These are phyloP conservation scores for Fagopyrum tataricum DNA, from an alignment of 148 eudicot genomes.

Conservation along the genomic window DNA sequence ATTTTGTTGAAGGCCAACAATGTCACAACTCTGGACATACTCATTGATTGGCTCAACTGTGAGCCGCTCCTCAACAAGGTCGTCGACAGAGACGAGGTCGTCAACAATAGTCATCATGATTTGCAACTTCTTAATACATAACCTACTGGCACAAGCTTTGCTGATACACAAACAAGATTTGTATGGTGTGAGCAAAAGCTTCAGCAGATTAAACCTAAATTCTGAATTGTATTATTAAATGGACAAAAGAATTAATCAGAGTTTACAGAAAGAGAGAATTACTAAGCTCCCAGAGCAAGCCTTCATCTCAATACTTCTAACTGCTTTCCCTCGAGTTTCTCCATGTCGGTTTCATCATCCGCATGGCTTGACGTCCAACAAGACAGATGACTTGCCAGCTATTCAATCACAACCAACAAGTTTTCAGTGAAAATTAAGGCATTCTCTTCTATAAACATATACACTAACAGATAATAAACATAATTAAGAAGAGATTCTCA, in stretches of 20 bases:
- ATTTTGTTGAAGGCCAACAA: constrained; percentile 97
- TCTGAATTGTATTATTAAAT: too few species aligned
- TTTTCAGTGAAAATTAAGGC: too few species aligned
- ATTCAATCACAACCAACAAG: constrained; percentile 12
- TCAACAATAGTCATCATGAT: constrained; percentile 90
- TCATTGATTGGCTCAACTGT: constrained; percentile 77
- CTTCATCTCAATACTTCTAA: constrained; percentile 66
- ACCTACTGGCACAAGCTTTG: constrained; percentile 84
- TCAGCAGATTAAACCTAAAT: neutral
- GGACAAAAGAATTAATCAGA: too few species aligned
- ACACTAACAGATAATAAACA: too few species aligned
- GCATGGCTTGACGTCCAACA: constrained; percentile 89
- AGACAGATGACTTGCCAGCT: constrained; percentile 89
- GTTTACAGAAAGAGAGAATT: neutral
- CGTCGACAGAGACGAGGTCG: constrained; percentile 80
- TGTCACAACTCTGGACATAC: constrained; percentile 91
- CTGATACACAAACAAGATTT: constrained; percentile 27
- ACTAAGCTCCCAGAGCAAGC: constrained; percentile 93
- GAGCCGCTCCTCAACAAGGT: constrained; percentile 57
- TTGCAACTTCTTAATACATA: constrained; percentile 87
- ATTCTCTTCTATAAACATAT: too few species aligned
- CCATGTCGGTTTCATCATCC: constrained; percentile 98
- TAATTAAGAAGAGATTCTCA: constrained; percentile 39
- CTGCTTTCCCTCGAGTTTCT: constrained; percentile 91
- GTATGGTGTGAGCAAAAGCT: neutral